Conservation (phyloP, 768 basidiomycete genomes). For the Kwoniella mangroviensis region DNA sequence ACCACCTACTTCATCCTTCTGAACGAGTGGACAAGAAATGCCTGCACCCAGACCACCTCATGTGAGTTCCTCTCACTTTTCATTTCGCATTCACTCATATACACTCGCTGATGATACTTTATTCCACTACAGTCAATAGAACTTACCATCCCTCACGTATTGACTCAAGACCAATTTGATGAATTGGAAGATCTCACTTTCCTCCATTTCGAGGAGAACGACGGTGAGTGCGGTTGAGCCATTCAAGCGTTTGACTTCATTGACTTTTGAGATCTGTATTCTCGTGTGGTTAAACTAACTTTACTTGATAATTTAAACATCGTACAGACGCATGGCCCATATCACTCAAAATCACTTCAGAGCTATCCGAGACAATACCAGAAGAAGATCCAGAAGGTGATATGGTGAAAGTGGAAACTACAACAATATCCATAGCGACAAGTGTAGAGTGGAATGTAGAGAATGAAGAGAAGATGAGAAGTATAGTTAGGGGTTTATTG, state of each 20-base stretch:
- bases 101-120: neutral
- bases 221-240: too few relatives aligned
- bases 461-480: constrained; percentile 22
- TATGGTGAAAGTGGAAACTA: constrained; percentile 8
- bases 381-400: constrained; percentile 8
- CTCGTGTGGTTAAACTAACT: too few relatives aligned
- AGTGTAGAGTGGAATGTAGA: constrained; percentile 27
- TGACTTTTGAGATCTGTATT: too few relatives aligned
- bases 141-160: constrained; percentile 24
- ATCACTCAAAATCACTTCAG: constrained; percentile 26
- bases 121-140: constrained; percentile 16
- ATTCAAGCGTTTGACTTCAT: too few relatives aligned
- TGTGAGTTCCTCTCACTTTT: constrained; percentile 14
- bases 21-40: constrained; percentile 7
- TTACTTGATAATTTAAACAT: too few relatives aligned
- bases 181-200: constrained; percentile 33
- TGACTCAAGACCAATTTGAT: constrained; percentile 28
- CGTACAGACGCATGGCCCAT: constrained; percentile 23
- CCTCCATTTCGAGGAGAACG: constrained; percentile 21
- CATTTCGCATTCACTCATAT: neutral
- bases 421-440: constrained; percentile 16
- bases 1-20: neutral
- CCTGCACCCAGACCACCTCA: constrained; percentile 29
- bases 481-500: constrained; percentile 19
- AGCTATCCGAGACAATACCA: neutral